A percentile compares a stretch with the other conserved stretches of the same genome.
Evolutionary conservation across 768 basidiomycete genomes (phyloP).

Genomic region (Rubroboletus satanas): DNA sequence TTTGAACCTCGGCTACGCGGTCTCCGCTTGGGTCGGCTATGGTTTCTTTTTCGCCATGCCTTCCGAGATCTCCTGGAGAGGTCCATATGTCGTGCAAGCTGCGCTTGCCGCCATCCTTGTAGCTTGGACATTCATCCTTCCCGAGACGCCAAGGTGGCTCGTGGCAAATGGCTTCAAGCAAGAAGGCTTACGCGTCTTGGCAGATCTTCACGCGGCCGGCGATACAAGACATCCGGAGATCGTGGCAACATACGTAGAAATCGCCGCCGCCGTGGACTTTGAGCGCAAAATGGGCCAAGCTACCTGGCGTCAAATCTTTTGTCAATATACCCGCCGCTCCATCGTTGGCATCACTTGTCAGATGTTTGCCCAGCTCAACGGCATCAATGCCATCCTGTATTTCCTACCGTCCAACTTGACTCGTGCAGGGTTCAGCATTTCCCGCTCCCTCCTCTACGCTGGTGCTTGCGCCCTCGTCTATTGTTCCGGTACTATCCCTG

Average conservation of each 20-base stretch:
- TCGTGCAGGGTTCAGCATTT: slow-evolving; percentile 45
- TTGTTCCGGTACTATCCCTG: slow-evolving; percentile 48
- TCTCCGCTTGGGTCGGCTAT: slow-evolving; percentile 48
- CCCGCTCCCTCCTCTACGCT: slow-evolving; percentile 43
- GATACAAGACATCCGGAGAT: slow-evolving; percentile 42
- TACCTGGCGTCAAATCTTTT: slow-evolving; percentile 48
- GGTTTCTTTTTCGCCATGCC: slow-evolving; percentile 46
- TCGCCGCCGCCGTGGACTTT: slow-evolving; percentile 37
- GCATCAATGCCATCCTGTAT: slow-evolving; percentile 56
- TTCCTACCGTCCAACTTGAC: slow-evolving; percentile 52
- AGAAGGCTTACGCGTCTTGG: slow-evolving; percentile 49
- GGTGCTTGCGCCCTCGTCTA: slow-evolving; percentile 46
- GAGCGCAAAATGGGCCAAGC: slow-evolving; percentile 40
- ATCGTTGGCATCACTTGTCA: slow-evolving; percentile 53
- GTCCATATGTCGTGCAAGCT: slow-evolving; percentile 53
- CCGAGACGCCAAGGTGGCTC: slow-evolving; percentile 53
- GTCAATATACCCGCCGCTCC: slow-evolving; percentile 45
- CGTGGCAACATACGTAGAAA: slow-evolving; percentile 42
- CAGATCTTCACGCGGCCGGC: slow-evolving; percentile 54
- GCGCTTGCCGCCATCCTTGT: slow-evolving; percentile 46
- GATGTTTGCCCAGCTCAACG: slow-evolving; percentile 53
- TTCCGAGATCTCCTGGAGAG: slow-evolving; percentile 51
- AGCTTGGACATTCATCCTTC: slow-evolving; percentile 45
- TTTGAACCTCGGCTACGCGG: slow-evolving; percentile 47
- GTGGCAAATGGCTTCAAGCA: slow-evolving; percentile 48